Evolutionary conservation across 1,284 basidiomycete genomes (phyloP).

Genomic region (Leccinum subrobustum): DNA sequence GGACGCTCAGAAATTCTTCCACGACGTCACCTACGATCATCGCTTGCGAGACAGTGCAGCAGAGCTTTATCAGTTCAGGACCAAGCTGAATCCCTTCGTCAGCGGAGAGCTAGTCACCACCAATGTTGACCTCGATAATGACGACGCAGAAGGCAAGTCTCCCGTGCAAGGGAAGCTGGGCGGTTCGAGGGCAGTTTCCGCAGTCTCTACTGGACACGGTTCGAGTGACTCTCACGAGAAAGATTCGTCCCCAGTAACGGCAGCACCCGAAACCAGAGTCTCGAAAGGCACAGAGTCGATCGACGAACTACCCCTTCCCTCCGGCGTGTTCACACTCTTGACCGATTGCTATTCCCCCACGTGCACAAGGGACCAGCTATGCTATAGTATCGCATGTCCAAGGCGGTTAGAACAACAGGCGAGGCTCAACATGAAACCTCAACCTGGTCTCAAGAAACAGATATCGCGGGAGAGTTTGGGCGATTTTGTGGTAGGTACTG

Average conservation of each 20-base stretch:
- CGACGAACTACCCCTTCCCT: constrained; percentile 79
- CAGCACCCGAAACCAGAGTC: constrained; percentile 33
- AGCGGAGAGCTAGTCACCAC: constrained; percentile 63
- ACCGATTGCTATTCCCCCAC: constrained; percentile 99
- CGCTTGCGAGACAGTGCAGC: constrained; percentile 85
- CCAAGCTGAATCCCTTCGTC: constrained; percentile 73
- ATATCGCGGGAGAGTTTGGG: constrained; percentile 82
- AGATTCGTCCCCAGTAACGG: constrained; percentile 40
- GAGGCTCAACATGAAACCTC: constrained; percentile 88
- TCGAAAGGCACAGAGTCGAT: constrained; percentile 46
- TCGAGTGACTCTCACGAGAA: constrained; percentile 43
- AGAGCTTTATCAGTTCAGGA: constrained; percentile 93
- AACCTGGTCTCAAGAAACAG: constrained; percentile 82
- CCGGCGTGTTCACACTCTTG: constrained; percentile 94
- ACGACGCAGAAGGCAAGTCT: constrained; percentile 34
- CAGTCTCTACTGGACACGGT: constrained; percentile 40
- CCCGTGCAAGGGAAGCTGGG: constrained; percentile 25
- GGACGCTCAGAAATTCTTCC: constrained; percentile 99
- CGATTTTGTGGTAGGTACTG: constrained; percentile 66
- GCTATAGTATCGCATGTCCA: constrained; percentile 97
- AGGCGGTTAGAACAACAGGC: constrained; percentile 93
- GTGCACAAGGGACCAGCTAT: constrained; percentile 88
- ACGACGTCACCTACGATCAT: constrained; percentile 99
- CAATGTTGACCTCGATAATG: constrained; percentile 28
- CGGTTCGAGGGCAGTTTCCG: constrained; percentile 25